Conservation (phyloP, 805 yeast species). For the Ogataea neopini region DNA sequence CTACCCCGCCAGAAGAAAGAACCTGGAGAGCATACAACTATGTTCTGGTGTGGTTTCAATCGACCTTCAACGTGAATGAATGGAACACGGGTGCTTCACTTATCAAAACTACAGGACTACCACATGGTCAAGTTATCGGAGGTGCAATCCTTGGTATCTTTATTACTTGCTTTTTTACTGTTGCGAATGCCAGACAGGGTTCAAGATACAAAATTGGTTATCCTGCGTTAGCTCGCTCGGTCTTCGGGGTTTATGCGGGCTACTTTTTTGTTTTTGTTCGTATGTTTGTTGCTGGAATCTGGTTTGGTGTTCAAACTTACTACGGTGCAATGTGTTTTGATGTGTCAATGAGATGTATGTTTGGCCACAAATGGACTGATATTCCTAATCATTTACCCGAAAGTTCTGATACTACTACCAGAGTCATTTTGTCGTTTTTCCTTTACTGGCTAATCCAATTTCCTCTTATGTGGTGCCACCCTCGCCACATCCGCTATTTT, state of each 20-base stretch:
- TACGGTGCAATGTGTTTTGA: conserved; percentile 39
- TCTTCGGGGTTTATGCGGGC: conserved; percentile 40
- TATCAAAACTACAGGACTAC: conserved; percentile 7
- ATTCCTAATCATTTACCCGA: conserved; percentile 21
- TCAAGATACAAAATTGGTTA: conserved; percentile 36
- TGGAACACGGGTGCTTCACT: conserved; percentile 33
- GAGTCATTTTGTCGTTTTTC: conserved; percentile 20
- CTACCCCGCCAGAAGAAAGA: conserved; percentile 37
- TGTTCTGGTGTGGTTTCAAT: conserved; percentile 25
- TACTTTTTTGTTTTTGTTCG: conserved; percentile 37
- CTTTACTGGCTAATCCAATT: conserved; percentile 23
- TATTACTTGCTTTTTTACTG: conserved; percentile 20
- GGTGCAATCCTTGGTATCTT: conserved; percentile 17
- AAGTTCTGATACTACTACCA: conserved; percentile 19
- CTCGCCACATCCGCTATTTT: conserved; percentile 18
- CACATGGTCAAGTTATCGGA: conserved; percentile 16
- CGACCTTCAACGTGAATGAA: conserved; percentile 30
- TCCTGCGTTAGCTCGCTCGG: conserved; percentile 38
- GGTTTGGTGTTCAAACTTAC: conserved; percentile 42
- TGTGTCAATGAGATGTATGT: conserved; percentile 28
- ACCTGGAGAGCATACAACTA: conserved; percentile 36
- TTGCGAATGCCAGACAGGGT: conserved; percentile 20
- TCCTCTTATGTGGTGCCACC: conserved; percentile 25
- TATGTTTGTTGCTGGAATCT: conserved; percentile 37
- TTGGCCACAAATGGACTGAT: conserved; percentile 20